phyloP scores from a whole-genome alignment of 257 asterid species.

The Jasminum sambac region DNA sequence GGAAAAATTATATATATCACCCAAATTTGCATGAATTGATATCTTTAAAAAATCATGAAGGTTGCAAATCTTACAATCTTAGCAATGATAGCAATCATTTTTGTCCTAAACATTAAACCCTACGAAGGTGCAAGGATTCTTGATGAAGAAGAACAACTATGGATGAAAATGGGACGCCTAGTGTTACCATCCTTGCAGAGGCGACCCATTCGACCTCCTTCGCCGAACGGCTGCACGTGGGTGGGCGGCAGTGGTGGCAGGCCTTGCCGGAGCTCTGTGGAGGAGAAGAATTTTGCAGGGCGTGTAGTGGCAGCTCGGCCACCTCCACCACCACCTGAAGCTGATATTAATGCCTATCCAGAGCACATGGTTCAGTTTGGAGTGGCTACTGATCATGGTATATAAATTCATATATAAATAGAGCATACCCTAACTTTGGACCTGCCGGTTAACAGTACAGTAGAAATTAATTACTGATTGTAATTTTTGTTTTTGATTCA shows the following conservation, averaged over 20 bases:
- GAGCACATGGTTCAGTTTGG: conserved; percentile 33
- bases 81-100: conserved; percentile 14
- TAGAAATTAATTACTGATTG: background rate
- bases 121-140: conserved; percentile 42
- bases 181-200: conserved; percentile 34
- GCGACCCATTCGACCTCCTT: conserved; percentile 27
- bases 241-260: conserved; percentile 25
- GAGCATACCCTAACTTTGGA: background rate
- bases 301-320: conserved; percentile 2
- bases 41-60: conserved; percentile 17
- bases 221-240: conserved; percentile 45
- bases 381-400: conserved; percentile 15
- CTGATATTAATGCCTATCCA: conserved; percentile 21
- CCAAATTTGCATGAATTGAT: background rate
- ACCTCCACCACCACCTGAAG: conserved; percentile 19
- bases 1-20: too few species aligned
- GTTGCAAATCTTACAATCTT: conserved; percentile 6
- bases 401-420: too few species aligned
- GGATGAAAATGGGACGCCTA: conserved; percentile 19
- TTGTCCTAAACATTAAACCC: conserved; percentile 25
- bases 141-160: conserved; percentile 23
- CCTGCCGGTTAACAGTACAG: background rate
- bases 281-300: conserved; percentile 46
- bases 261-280: conserved; percentile 43
- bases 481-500: too few species aligned